A percentile compares a stretch with the other conserved stretches of the same genome.
Evolutionary conservation across 768 basidiomycete genomes (phyloP).

Genomic region (Suillus americanus): DNA sequence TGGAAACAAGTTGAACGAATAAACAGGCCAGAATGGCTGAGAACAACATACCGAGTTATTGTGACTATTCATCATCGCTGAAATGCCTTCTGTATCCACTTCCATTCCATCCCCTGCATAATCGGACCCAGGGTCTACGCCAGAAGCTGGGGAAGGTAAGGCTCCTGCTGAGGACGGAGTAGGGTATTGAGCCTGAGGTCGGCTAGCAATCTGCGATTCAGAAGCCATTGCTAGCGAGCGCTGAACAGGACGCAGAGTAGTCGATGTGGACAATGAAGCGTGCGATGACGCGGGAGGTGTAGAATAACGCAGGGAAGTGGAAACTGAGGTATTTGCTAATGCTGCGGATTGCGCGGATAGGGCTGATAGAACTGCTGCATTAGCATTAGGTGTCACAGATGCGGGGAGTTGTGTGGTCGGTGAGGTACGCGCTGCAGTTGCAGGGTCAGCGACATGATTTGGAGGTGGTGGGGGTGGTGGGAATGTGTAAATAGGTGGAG

Average conservation of each 20-base stretch:
- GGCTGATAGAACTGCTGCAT: background rate
- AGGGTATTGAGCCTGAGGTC: background rate
- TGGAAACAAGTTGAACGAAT: background rate
- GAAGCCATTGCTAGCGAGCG: background rate
- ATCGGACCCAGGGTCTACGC: background rate
- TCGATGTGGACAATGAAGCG: background rate
- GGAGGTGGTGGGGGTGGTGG: background rate
- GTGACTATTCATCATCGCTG: background rate
- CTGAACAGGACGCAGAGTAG: background rate
- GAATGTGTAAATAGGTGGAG: constrained; percentile 1
- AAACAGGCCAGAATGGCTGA: background rate
- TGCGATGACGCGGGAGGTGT: background rate
- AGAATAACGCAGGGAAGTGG: background rate
- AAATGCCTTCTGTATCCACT: background rate
- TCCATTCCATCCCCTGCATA: background rate
- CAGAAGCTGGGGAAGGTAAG: background rate
- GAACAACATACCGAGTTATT: background rate
- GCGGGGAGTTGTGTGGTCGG: background rate
- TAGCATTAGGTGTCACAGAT: background rate
- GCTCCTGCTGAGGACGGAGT: background rate
- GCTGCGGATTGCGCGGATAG: background rate
- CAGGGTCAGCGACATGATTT: background rate
- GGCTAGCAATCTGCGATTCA: background rate
- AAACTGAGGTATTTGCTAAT: background rate
- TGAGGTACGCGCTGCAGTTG: background rate